phyloP scores from a whole-genome alignment of 2,329 filamentous ascomycete species.

The Aureobasidium melanogenum region DNA sequence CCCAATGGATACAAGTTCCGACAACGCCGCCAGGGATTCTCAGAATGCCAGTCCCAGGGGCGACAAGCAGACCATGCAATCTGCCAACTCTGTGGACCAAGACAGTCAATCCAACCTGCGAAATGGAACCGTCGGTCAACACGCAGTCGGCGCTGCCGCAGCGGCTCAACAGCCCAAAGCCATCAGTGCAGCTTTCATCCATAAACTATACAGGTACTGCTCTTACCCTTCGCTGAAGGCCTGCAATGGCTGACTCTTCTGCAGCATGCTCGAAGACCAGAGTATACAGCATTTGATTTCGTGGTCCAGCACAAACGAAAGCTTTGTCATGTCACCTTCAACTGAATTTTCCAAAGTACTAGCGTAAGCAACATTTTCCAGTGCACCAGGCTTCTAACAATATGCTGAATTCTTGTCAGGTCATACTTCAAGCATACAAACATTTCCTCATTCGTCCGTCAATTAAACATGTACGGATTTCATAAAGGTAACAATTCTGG shows the following conservation, averaged over 20 bases:
- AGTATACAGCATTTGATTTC: conserved; percentile 92
- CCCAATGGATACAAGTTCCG: conserved; percentile 47
- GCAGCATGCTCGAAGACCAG: conserved; percentile 91
- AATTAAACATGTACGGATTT: conserved; percentile 99
- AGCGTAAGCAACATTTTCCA: conserved; percentile 55
- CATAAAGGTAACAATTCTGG: conserved; percentile 67
- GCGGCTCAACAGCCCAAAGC: conserved; percentile 91
- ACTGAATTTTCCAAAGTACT: conserved; percentile 97
- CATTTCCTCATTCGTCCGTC: conserved; percentile 94
- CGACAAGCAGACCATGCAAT: conserved; percentile 34
- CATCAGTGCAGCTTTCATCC: conserved; percentile 96
- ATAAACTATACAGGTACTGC: conserved; percentile 93
- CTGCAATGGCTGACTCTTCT: conserved; percentile 22
- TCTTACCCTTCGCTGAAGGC: neutral
- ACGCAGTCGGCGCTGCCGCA: conserved; percentile 51
- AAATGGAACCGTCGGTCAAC: conserved; percentile 33
- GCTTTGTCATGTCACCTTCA: conserved; percentile 97
- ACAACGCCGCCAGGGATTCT: conserved; percentile 27
- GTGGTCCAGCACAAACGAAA: conserved; percentile 88
- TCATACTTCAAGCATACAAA: conserved; percentile 99
- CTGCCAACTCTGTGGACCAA: too few relatives aligned
- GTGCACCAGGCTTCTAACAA: conserved; percentile 12
- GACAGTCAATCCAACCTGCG: conserved; percentile 22
- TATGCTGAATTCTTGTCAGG: conserved; percentile 38
- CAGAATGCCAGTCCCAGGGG: conserved; percentile 39